A percentile compares a stretch with the other conserved stretches of the same genome.
These are phyloP conservation scores for Globisporangium ultimum DNA, from an alignment of 352 stramenopile genomes.

Conservation along the genomic window DNA sequence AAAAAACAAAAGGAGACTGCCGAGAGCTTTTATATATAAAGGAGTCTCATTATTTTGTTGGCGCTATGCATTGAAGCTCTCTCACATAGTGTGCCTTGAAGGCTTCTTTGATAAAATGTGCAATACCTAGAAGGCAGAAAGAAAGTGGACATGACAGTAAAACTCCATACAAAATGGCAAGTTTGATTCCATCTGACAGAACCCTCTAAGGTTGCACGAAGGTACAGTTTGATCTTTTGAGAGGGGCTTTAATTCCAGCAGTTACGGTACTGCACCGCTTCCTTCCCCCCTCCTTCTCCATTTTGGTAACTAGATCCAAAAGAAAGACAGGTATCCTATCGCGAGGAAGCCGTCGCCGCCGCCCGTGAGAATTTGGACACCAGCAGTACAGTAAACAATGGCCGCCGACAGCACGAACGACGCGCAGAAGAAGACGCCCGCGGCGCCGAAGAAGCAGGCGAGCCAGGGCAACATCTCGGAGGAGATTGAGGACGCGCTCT, in stretches of 20 bases:
- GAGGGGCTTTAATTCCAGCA: no score
- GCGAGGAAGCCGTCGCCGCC: no score
- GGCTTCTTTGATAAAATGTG: no score
- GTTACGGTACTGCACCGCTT: no score
- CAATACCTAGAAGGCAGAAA: no score
- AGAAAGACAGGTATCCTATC: neutral
- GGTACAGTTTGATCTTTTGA: no score
- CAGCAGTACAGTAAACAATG: neutral
- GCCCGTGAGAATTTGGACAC: no score
- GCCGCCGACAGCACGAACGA: neutral
- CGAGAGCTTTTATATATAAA: neutral
- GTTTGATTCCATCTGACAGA: no score
- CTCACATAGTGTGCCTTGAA: neutral
- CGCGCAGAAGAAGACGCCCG: neutral
- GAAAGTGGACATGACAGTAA: no score
- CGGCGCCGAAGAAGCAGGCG: slow-evolving; percentile 60
- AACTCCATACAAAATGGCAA: no score
- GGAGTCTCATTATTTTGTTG: neutral
- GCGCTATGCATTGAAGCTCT: neutral
- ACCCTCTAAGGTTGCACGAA: no score
- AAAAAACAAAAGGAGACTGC: neutral
- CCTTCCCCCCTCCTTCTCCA: no score
- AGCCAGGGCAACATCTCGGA: slow-evolving; percentile 83
- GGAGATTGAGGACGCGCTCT: slow-evolving; percentile 82
- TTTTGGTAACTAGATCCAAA: neutral